Conservation (phyloP, 1,284 basidiomycete species). For the Cutaneotrichosporon sp. region DNA sequence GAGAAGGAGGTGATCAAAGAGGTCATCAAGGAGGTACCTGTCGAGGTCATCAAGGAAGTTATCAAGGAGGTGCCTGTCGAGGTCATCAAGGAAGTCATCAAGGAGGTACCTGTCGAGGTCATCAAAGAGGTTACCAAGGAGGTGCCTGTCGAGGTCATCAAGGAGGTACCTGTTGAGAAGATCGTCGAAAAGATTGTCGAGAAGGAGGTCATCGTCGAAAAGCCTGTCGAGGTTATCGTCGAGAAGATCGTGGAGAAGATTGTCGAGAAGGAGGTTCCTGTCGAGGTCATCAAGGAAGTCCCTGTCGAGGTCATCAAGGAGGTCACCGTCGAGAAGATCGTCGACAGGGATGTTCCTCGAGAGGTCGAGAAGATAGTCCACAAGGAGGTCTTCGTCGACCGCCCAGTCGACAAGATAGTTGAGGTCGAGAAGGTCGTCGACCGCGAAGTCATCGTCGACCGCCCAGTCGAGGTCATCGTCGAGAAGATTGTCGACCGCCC, state of each 20-base stretch:
- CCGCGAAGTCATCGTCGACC: conserved; percentile 17
- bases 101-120: conserved; percentile 31
- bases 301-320: conserved; percentile 35
- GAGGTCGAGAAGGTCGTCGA: conserved; percentile 31
- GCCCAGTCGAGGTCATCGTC: conserved; percentile 33
- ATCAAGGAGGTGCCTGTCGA: conserved; percentile 32
- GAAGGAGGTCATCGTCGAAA: conserved; percentile 31
- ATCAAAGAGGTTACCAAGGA: conserved; percentile 28
- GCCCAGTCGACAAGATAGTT: conserved; percentile 34
- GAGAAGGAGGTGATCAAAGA: conserved; percentile 34
- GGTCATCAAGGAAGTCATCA: conserved; percentile 29
- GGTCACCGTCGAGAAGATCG: conserved; percentile 30
- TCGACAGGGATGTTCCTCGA: conserved; percentile 26
- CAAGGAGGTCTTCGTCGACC: conserved; percentile 43
- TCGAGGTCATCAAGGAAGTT: conserved; percentile 35
- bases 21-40: conserved; percentile 35
- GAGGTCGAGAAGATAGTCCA: conserved; percentile 35
- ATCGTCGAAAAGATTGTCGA: conserved; percentile 45
- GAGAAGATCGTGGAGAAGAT: conserved; percentile 27
- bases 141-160: conserved; percentile 39
- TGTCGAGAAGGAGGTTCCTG: conserved; percentile 28
- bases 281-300: conserved; percentile 46
- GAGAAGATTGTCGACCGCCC: conserved; percentile 47
- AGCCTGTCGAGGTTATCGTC: conserved; percentile 32
- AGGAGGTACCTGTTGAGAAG: conserved; percentile 49